Evolutionary conservation across 1,284 basidiomycete species (phyloP).

Genomic region (Austroboletus novae-zelandiae): DNA sequence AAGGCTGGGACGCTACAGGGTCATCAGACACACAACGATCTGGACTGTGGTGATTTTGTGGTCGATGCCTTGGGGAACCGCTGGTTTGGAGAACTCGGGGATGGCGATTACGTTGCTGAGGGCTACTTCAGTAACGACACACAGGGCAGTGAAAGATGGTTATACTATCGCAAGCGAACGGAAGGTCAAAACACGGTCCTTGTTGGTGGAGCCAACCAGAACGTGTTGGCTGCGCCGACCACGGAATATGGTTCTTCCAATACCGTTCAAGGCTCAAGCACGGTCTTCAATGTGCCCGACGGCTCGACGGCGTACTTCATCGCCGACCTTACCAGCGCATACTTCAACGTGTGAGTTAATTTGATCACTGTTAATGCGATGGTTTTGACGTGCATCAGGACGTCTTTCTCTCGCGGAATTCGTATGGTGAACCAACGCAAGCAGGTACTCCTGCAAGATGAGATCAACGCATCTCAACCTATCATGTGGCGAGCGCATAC

Average conservation of each 20-base stretch:
- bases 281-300: conserved; percentile 57
- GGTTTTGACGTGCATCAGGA: conserved; percentile 31
- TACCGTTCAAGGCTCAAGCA: conserved; percentile 79
- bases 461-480: conserved; percentile 58
- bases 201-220: conserved; percentile 79
- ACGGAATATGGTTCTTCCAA: conserved; percentile 54
- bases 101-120: conserved; percentile 75
- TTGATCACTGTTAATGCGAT: conserved; percentile 5
- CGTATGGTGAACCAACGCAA: conserved; percentile 83
- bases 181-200: conserved; percentile 97
- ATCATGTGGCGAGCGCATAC: conserved; percentile 97
- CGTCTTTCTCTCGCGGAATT: conserved; percentile 82
- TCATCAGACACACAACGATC: conserved; percentile 92
- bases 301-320: conserved; percentile 84
- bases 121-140: conserved; percentile 72
- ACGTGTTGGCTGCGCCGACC: conserved; percentile 69
- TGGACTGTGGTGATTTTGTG: conserved; percentile 93
- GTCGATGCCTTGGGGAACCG: conserved; percentile 92
- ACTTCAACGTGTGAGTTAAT: conserved; percentile 67
- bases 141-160: conserved; percentile 75
- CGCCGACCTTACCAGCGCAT: conserved; percentile 79
- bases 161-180: conserved; percentile 94
- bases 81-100: conserved; percentile 95
- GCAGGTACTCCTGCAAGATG: conserved; percentile 92
- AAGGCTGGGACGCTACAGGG: conserved; percentile 79